Evolutionary conservation across 345 rosid genomes (phyloP).

Genomic region (Linum lewisii): DNA sequence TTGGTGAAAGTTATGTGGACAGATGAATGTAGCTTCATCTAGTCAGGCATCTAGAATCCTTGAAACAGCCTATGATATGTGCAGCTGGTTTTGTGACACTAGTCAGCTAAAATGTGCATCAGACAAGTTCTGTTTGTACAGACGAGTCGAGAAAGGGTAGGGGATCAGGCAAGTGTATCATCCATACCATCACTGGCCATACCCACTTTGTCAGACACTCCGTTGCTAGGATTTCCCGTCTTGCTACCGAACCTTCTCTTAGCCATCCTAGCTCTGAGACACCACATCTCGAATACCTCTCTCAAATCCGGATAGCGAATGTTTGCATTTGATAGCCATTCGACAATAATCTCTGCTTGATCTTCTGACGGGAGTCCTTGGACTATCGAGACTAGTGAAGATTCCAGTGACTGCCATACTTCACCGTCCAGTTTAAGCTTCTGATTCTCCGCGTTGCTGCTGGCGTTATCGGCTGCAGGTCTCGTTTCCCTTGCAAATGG

Average conservation of each 20-base stretch:
- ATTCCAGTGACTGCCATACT: slow-evolving; percentile 73
- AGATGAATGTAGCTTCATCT: too few relatives aligned
- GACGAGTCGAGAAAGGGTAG: background rate
- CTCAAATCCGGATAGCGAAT: slow-evolving; percentile 71
- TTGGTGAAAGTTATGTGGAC: too few relatives aligned
- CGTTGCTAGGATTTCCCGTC: slow-evolving; percentile 10
- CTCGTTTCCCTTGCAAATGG: slow-evolving; percentile 63
- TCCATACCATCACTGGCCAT: background rate
- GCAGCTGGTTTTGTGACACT: too few relatives aligned
- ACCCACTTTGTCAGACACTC: background rate
- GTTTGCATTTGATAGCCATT: slow-evolving; percentile 56
- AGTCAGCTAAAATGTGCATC: too few relatives aligned
- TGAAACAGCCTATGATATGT: too few relatives aligned
- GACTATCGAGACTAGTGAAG: slow-evolving; percentile 59
- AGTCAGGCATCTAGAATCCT: too few relatives aligned
- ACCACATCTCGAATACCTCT: slow-evolving; percentile 88
- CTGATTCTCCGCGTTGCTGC: slow-evolving; percentile 21
- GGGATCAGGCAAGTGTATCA: background rate
- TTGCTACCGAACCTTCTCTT: slow-evolving; percentile 48
- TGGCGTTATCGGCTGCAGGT: slow-evolving; percentile 44
- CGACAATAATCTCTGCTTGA: slow-evolving; percentile 71
- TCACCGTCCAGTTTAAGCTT: slow-evolving; percentile 48
- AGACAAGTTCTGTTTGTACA: too few relatives aligned
- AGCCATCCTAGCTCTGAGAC: slow-evolving; percentile 72
- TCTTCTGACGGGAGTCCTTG: slow-evolving; percentile 73